Conservation (phyloP, 208 protist species). For the Trypanosoma boissoni region DNA sequence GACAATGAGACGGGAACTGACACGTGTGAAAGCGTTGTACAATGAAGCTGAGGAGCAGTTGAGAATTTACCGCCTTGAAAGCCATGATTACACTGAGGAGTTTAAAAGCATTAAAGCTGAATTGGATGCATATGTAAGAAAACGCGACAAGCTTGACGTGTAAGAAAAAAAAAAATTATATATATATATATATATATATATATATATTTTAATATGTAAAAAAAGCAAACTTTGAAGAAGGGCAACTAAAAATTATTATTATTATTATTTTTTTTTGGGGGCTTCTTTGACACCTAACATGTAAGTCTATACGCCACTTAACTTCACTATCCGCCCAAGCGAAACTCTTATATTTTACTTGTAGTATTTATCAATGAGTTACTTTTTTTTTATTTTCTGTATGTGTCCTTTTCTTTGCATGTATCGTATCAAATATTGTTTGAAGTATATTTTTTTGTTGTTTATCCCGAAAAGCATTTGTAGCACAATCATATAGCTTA, state of each 20-base stretch:
- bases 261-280: slow-evolving; percentile 1
- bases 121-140: slow-evolving; percentile 65
- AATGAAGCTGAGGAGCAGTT: slow-evolving; percentile 52
- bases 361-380: slow-evolving; percentile 1
- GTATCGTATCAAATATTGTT: no score
- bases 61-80: slow-evolving; percentile 72
- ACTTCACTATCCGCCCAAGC: no score
- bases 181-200: slow-evolving; percentile 1
- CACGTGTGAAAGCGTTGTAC: slow-evolving; percentile 35
- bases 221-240: slow-evolving; percentile 2
- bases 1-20: slow-evolving; percentile 40
- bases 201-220: slow-evolving; percentile 5
- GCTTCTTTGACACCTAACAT: not conserved
- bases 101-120: slow-evolving; percentile 63
- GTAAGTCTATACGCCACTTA: not conserved
- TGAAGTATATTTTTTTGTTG: no score
- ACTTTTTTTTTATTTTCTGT: slow-evolving; percentile 18
- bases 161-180: slow-evolving; percentile 1
- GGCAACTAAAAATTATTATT: slow-evolving; percentile 1
- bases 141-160: slow-evolving; percentile 30
- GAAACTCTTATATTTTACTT: no score
- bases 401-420: no score
- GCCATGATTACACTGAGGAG: slow-evolving; percentile 66
- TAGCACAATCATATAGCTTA: no score
- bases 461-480: no score